Evolutionary conservation across 352 stramenopile genomes (phyloP).

Genomic region (Phytopythium mirpurense): DNA sequence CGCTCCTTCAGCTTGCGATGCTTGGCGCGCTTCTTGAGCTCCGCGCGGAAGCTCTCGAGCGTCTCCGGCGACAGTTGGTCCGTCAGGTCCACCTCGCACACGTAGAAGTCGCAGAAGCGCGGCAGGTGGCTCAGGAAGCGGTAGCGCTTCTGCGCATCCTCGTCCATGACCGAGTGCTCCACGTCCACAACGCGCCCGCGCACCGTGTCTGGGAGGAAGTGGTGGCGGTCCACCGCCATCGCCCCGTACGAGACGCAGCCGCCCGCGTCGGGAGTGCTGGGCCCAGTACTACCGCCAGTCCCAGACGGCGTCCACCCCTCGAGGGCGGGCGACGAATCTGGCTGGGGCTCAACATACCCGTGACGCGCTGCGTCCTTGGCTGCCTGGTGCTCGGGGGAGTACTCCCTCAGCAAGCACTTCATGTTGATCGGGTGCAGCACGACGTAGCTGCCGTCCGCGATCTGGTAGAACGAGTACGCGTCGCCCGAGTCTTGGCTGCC

Average conservation of each 20-base stretch:
- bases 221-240: slow-evolving; percentile 26
- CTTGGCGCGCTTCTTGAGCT: slow-evolving; percentile 77
- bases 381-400: slow-evolving; percentile 26
- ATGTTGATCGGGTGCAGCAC: slow-evolving; percentile 88
- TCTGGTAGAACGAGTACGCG: slow-evolving; percentile 85
- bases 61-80: slow-evolving; percentile 65
- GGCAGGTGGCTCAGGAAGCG: slow-evolving; percentile 85
- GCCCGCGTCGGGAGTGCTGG: neutral
- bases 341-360: neutral
- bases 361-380: neutral
- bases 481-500: slow-evolving; percentile 13
- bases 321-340: slow-evolving; percentile 12
- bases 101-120: slow-evolving; percentile 83
- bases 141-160: slow-evolving; percentile 78
- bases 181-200: slow-evolving; percentile 71
- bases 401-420: slow-evolving; percentile 84
- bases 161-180: slow-evolving; percentile 86
- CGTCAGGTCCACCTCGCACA: slow-evolving; percentile 81
- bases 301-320: slow-evolving; percentile 2
- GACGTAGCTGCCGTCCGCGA: slow-evolving; percentile 81
- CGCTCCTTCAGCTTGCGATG: slow-evolving; percentile 55
- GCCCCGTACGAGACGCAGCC: slow-evolving; percentile 3
- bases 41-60: slow-evolving; percentile 44
- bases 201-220: slow-evolving; percentile 50
- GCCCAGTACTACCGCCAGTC: neutral